Evolutionary conservation across 2,329 filamentous ascomycete species (phyloP), one percentile per base, ranked within the genome.

Genomic region (Parastagonospora avenae): DNA sequence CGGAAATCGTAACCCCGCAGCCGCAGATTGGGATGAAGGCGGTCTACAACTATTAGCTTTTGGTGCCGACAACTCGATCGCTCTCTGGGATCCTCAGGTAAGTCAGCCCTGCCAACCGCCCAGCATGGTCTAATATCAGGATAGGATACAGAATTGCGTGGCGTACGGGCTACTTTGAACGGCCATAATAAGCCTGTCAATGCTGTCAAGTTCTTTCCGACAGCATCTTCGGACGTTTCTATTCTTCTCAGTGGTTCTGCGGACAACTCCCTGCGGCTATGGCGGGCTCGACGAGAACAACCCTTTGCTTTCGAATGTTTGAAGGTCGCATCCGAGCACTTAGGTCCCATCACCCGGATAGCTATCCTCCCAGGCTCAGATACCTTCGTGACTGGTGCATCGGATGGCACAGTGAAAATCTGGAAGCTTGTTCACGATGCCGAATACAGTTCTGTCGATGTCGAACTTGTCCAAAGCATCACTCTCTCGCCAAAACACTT

Each of bases 61-160:
- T 77, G 94, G 94, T 29, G 88, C 92, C 8, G 91, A 95, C 74
- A 86, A 87, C 62, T 94, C 94, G 75, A 83, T 99, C 63, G 93
- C 92, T 37, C 71, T 97, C 35, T 99, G 94, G 94, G 80, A 86
- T 69, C 92, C 92, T 48, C 74, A 82, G 70, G 90, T 92, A 80
- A 75, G 86, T 77, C 52, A 39, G 32, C 27, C 28, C 14, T 30
- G 12, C 28, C 19, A 32, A 42, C 41, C 30, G 24, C 32, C 14
- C 28, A 44, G 27, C 16, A 19, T 37, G 12, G 27, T 35, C 57
- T 69, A 50, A 71, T 28, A 10, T 15, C 16, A 16, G 28, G 8
- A 27, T 11, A 83, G 74, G 77, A 81, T 50, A 57, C 68, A 28
- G 61, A 71, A 27, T 63, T 77, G 19, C 68, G 65, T 14, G 92